Conservation (phyloP, 2,329 filamentous ascomycete species). For the Fusarium euwallaceae region DNA sequence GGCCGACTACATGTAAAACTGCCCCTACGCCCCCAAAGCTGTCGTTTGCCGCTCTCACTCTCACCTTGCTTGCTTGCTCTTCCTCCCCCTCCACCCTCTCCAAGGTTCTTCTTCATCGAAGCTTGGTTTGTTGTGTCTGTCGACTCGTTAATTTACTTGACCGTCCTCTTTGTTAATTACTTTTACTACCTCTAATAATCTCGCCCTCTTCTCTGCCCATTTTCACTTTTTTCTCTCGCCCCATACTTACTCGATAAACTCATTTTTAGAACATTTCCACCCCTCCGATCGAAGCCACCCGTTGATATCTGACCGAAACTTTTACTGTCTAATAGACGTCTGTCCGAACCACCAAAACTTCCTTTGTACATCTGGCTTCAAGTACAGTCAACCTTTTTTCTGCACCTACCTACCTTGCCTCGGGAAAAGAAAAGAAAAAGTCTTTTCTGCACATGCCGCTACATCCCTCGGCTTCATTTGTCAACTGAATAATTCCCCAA, state of each 20-base stretch:
- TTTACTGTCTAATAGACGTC: slow-evolving; percentile 1
- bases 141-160: neutral
- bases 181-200: slow-evolving; percentile 14
- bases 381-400: slow-evolving; percentile 3
- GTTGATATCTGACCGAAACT: slow-evolving; percentile 7
- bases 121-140: neutral
- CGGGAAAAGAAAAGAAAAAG: neutral
- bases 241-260: slow-evolving; percentile 3
- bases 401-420: slow-evolving; percentile 23
- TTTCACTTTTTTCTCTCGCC: slow-evolving; percentile 10
- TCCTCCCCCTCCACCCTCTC: neutral
- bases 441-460: slow-evolving; percentile 30
- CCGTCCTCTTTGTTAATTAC: slow-evolving; percentile 1
- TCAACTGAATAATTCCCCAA: slow-evolving; percentile 20
- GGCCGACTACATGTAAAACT: slow-evolving; percentile 45
- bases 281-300: neutral
- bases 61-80: slow-evolving; percentile 7
- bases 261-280: neutral
- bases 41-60: slow-evolving; percentile 18
- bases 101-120: slow-evolving; percentile 1
- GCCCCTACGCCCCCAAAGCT: slow-evolving; percentile 34
- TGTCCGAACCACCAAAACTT: slow-evolving; percentile 3
- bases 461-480: slow-evolving; percentile 23
- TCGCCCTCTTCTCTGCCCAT: slow-evolving; percentile 11
- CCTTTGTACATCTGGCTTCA: slow-evolving; percentile 18